These are phyloP conservation scores for Pterulicium gracile DNA, from an alignment of 1,284 basidiomycete genomes.

Conservation along the genomic window DNA sequence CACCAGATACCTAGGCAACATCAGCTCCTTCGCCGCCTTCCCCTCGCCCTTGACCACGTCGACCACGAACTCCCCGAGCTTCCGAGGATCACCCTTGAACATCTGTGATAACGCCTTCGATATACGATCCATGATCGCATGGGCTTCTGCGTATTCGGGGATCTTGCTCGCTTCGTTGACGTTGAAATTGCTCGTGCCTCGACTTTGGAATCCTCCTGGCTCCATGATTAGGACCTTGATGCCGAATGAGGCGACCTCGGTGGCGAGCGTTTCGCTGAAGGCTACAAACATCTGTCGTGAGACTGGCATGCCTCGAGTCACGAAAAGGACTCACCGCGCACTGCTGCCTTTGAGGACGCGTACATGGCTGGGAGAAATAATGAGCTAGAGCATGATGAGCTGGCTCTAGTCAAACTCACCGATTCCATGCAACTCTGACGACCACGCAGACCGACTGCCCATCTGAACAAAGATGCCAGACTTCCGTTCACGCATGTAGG, in stretches of 20 bases:
- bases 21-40: neutral
- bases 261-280: conserved; percentile 18
- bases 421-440: neutral
- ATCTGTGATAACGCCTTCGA: neutral
- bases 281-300: neutral
- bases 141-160: neutral
- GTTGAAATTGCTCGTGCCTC: neutral
- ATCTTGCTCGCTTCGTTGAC: neutral
- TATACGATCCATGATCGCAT: neutral
- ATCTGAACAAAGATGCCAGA: conserved; percentile 13
- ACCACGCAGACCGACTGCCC: neutral
- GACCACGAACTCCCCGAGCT: neutral
- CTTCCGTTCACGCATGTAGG: conserved; percentile 14
- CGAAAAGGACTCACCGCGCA: neutral
- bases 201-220: conserved; percentile 14
- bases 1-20: neutral
- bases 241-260: conserved; percentile 18
- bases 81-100: neutral
- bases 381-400: too few relatives aligned
- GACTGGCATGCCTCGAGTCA: neutral
- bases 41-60: neutral
- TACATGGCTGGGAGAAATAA: neutral
- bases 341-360: neutral
- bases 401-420: neutral
- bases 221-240: conserved; percentile 21